phyloP scores from a whole-genome alignment of 768 basidiomycete genomes.

The Rhizopogon vinicolor region DNA sequence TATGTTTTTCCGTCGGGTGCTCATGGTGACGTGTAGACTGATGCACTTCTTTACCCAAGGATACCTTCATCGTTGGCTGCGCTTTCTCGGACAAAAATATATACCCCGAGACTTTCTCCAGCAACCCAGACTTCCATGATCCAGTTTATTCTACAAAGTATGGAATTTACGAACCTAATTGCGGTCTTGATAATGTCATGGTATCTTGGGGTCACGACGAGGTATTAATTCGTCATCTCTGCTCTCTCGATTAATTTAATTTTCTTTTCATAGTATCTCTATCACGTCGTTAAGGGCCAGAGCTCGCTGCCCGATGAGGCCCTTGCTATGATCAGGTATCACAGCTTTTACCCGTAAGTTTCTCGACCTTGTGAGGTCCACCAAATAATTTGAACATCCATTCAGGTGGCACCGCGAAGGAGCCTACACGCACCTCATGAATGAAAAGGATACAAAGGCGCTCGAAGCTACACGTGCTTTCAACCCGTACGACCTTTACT shows the following conservation, averaged over 20 bases:
- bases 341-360: slow-evolving; percentile 84
- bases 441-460: slow-evolving; percentile 59
- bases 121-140: slow-evolving; percentile 66
- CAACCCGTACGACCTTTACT: slow-evolving; percentile 94
- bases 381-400: slow-evolving; percentile 1
- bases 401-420: slow-evolving; percentile 81
- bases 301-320: slow-evolving; percentile 76
- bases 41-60: slow-evolving; percentile 28
- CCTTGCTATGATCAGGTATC: slow-evolving; percentile 90
- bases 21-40: background rate
- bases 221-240: slow-evolving; percentile 36
- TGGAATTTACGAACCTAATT: slow-evolving; percentile 74
- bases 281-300: slow-evolving; percentile 80
- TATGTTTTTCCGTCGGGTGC: slow-evolving; percentile 27
- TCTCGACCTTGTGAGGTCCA: background rate
- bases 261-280: slow-evolving; percentile 56
- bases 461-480: slow-evolving; percentile 79
- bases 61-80: slow-evolving; percentile 82
- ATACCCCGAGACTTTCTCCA: slow-evolving; percentile 73
- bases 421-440: slow-evolving; percentile 77
- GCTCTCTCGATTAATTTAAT: background rate
- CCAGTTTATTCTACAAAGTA: slow-evolving; percentile 63
- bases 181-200: slow-evolving; percentile 85
- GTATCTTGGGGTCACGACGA: slow-evolving; percentile 92
- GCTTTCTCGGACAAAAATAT: slow-evolving; percentile 81